These are phyloP conservation scores for Candida andamanensis DNA, from an alignment of 805 yeast species.

Conservation along the genomic window DNA sequence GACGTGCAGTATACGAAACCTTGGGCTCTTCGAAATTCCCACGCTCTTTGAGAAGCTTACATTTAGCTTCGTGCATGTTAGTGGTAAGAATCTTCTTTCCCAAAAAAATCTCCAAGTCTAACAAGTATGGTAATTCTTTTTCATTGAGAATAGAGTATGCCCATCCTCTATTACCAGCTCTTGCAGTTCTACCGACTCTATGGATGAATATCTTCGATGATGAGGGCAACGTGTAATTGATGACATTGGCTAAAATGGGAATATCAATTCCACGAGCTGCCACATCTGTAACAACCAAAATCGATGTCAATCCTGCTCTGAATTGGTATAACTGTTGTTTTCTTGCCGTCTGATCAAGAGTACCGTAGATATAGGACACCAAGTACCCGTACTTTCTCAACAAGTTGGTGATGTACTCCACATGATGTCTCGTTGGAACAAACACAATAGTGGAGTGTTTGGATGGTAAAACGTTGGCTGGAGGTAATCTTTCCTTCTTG, in stretches of 20 bases:
- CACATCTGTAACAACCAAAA: constrained; percentile 96
- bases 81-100: constrained; percentile 77
- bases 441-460: constrained; percentile 84
- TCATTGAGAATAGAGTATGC: constrained; percentile 88
- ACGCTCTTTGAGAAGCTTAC: constrained; percentile 42
- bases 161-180: constrained; percentile 98
- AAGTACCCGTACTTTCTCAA: constrained; percentile 78
- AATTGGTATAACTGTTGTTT: constrained; percentile 81
- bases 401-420: constrained; percentile 75
- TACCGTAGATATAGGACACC: constrained; percentile 86
- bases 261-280: constrained; percentile 99
- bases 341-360: constrained; percentile 93
- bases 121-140: constrained; percentile 79
- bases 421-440: constrained; percentile 97
- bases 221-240: constrained; percentile 85
- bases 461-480: constrained; percentile 81
- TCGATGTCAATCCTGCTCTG: constrained; percentile 73
- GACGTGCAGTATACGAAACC: constrained; percentile 64
- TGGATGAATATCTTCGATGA: constrained; percentile 92
- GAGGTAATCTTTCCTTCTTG: constrained; percentile 58
- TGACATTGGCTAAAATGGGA: constrained; percentile 91
- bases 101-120: constrained; percentile 85
- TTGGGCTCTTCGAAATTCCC: constrained; percentile 51
- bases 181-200: constrained; percentile 98
- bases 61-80: constrained; percentile 60